Conservation (phyloP, 1,284 basidiomycete genomes). For the Wallemia ichthyophaga region DNA sequence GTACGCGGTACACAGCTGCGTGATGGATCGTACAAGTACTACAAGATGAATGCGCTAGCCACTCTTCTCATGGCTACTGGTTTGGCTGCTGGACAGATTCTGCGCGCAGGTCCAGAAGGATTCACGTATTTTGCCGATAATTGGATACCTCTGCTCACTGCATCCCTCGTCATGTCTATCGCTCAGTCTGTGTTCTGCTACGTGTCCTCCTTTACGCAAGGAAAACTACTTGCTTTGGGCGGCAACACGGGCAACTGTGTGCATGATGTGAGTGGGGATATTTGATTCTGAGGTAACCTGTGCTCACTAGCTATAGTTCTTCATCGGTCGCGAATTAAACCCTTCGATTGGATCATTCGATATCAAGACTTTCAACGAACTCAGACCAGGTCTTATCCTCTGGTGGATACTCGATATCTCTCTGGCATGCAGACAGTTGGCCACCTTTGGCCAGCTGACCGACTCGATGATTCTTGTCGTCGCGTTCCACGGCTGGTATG, state of each 20-base stretch:
- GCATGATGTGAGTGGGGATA: conserved; percentile 50
- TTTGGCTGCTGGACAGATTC: conserved; percentile 32
- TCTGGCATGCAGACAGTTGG: conserved; percentile 70
- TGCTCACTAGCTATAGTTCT: conserved; percentile 34
- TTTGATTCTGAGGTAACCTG: not conserved
- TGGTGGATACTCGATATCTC: conserved; percentile 78
- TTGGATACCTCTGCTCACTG: conserved; percentile 67
- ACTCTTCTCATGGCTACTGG: conserved; percentile 55
- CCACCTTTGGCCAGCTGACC: conserved; percentile 36
- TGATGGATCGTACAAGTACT: conserved; percentile 42
- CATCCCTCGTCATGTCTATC: conserved; percentile 46
- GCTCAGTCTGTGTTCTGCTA: conserved; percentile 48
- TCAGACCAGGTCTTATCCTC: conserved; percentile 78
- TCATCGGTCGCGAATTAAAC: conserved; percentile 83
- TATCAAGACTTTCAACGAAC: conserved; percentile 89
- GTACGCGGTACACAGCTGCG: conserved; percentile 49
- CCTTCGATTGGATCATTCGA: conserved; percentile 66
- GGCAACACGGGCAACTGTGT: conserved; percentile 68
- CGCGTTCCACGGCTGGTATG: conserved; percentile 63
- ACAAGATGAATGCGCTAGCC: conserved; percentile 86
- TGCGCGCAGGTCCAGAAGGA: conserved; percentile 36
- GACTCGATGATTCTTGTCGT: conserved; percentile 79
- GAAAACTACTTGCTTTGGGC: conserved; percentile 46
- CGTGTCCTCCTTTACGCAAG: conserved; percentile 30
- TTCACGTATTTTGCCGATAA: conserved; percentile 78